Base-by-base conservation (phyloP, 768 basidiomycete species). In the Lactarius akahatsu region DNA sequence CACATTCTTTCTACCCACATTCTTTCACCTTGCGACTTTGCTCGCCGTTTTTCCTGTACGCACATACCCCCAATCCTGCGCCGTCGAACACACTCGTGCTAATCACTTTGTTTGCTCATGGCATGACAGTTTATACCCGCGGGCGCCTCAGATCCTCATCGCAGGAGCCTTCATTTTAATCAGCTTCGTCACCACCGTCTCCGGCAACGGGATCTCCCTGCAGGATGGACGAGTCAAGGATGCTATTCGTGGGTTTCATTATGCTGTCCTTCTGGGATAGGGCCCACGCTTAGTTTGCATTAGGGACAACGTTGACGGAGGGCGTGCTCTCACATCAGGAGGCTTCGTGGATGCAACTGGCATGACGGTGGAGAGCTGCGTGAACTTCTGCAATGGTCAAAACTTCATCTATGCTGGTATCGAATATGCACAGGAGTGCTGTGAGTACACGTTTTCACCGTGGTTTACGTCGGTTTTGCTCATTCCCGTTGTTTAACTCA, bases 351-450 rank as follows among this genome's bases (percentile, higher is more conserved):
- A 80, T 70, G 74, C 81, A 18, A 78, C 75, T 6, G 76, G 76
- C 28, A 91, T 92, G 87, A 91, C 90, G 4, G 80, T 86, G 34
- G 86, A 82, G 70, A 73, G 73, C 18, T 85, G 83, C 70, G 74
- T 83, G 67, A 73, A 38, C 61, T 83, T 78, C 69, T 85, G 83
- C 72, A 76, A 79, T 40, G 59, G 76, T n/a, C 74, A 79, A 62
- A 70, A 74, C 10, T 90, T 79, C 72, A 75, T 87, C 65, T 90
- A 83, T 69, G 89, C 90, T 20, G 91, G 91, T 16, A 80, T 86
- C 20, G 90, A 92, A 75, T 91, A 81, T 68, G 82, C 80, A 26
- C 78, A 82, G 66, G 83, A 88, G 74, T 89, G 86, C 76, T 88
- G 87, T 87, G 74, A 65, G 83, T 72, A n/a, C n/a, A 45, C 55